phyloP scores from a whole-genome alignment of 2,329 filamentous ascomycete species.

The Fusarium sp. region DNA sequence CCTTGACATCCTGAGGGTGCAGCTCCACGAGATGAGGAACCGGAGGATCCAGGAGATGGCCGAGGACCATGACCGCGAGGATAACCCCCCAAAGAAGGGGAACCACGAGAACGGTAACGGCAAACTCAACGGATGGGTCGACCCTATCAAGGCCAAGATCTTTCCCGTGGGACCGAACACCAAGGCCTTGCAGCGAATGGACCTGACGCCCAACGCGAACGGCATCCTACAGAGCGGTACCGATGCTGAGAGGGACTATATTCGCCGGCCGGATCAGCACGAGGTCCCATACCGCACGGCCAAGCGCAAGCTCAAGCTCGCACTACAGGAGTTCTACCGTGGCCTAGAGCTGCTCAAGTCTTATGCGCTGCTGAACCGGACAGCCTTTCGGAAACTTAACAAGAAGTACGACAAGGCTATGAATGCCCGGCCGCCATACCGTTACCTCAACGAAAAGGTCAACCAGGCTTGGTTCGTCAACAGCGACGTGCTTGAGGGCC shows the following conservation, averaged over 20 bases:
- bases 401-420: conserved; percentile 98
- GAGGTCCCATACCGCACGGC: conserved; percentile 86
- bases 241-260: conserved; percentile 62
- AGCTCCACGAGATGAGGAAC: conserved; percentile 94
- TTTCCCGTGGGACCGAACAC: conserved; percentile 71
- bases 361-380: conserved; percentile 89
- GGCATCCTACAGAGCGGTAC: conserved; percentile 46
- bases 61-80: conserved; percentile 53
- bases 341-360: conserved; percentile 92
- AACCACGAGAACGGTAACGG: conserved; percentile 41
- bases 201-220: conserved; percentile 60
- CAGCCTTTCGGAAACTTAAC: conserved; percentile 96
- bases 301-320: conserved; percentile 91
- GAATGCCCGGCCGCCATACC: conserved; percentile 79
- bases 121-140: conserved; percentile 58
- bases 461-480: conserved; percentile 92
- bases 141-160: conserved; percentile 66
- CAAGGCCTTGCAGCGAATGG: conserved; percentile 68
- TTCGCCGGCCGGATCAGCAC: conserved; percentile 58
- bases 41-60: conserved; percentile 79
- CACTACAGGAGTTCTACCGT: conserved; percentile 92
- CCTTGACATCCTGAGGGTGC: conserved; percentile 78
- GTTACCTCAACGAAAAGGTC: conserved; percentile 92
- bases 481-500: conserved; percentile 83
- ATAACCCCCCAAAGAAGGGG: conserved; percentile 37